Evolutionary conservation across 1,284 basidiomycete species (phyloP), one percentile per base, ranked within the genome.

Genomic region (Schizopora paradoxa): DNA sequence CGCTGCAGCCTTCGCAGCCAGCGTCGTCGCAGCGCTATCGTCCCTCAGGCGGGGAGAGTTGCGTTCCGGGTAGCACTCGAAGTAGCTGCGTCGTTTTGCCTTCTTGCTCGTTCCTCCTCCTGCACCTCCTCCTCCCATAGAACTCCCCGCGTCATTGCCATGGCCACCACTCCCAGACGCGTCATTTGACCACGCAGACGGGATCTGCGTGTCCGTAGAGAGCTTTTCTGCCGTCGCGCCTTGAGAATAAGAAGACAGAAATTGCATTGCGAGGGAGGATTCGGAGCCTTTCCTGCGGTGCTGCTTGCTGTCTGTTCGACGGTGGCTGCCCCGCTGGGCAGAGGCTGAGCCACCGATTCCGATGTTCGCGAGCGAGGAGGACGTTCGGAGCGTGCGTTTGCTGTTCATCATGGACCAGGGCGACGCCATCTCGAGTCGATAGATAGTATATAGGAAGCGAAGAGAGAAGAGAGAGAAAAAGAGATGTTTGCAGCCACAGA

Each of bases 61-160:
- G 22, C 48, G 48, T 16, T 50, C 48, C 8, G 48, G 48, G 34
- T 50, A 50, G 29, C 39, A 32, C 21, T 50, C 48, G 21, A 50
- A 50, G 28, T 50, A 50, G 43, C 48, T 50, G 13, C 47, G 47
- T 8, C 47, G 47, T 13, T 48, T 48, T 22, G 29, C 27, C 13
- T 41, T n/a, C n/a, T n/a, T n/a, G n/a, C n/a, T n/a, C n/a, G n/a
- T n/a, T n/a, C n/a, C n/a, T n/a, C n/a, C n/a, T n/a, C n/a, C n/a
- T n/a, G n/a, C n/a, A n/a, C n/a, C n/a, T n/a, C n/a, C n/a, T n/a
- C n/a, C n/a, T n/a, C n/a, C n/a, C n/a, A n/a, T n/a, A n/a, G n/a
- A n/a, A n/a, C n/a, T n/a, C n/a, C n/a, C n/a, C n/a, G n/a, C n/a
- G n/a, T n/a, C n/a, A n/a, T n/a, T n/a, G n/a, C n/a, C n/a, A n/a